A percentile compares a stretch with the other conserved stretches of the same genome.
phyloP scores from a whole-genome alignment of 768 basidiomycete species.

The Leucocoprinus sp. region DNA sequence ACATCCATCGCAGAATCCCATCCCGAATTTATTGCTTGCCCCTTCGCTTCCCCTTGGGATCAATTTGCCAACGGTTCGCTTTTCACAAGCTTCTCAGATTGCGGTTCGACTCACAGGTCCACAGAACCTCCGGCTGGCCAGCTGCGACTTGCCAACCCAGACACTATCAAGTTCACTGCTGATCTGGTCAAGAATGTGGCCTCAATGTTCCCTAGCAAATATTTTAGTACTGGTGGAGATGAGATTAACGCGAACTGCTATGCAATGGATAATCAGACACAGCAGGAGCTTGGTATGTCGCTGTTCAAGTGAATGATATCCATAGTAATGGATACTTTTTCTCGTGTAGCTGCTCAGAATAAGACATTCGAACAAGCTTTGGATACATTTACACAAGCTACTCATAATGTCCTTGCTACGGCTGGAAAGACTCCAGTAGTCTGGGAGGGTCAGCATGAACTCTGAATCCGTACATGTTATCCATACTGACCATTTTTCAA shows the following conservation, averaged over 20 bases:
- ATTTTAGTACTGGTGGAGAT: slow-evolving; percentile 79
- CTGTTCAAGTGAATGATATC: neutral
- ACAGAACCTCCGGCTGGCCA: slow-evolving; percentile 80
- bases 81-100: neutral
- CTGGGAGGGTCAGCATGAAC: slow-evolving; percentile 51
- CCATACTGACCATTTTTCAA: slow-evolving; percentile 15
- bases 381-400: slow-evolving; percentile 46
- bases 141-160: slow-evolving; percentile 57
- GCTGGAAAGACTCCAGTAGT: slow-evolving; percentile 70
- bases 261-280: slow-evolving; percentile 47
- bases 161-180: slow-evolving; percentile 52
- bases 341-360: slow-evolving; percentile 24
- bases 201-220: slow-evolving; percentile 39
- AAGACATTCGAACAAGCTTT: slow-evolving; percentile 60
- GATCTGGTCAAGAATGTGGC: slow-evolving; percentile 46
- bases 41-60: slow-evolving; percentile 48
- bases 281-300: slow-evolving; percentile 38
- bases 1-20: slow-evolving; percentile 54
- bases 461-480: neutral
- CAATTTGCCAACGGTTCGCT: slow-evolving; percentile 44
- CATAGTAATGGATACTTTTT: neutral
- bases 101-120: neutral
- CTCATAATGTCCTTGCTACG: slow-evolving; percentile 43
- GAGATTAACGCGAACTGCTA: slow-evolving; percentile 71
- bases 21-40: slow-evolving; percentile 73